Conservation (phyloP, 371 early-diverging fungal genomes). For the Zancudomyces culisetae region DNA sequence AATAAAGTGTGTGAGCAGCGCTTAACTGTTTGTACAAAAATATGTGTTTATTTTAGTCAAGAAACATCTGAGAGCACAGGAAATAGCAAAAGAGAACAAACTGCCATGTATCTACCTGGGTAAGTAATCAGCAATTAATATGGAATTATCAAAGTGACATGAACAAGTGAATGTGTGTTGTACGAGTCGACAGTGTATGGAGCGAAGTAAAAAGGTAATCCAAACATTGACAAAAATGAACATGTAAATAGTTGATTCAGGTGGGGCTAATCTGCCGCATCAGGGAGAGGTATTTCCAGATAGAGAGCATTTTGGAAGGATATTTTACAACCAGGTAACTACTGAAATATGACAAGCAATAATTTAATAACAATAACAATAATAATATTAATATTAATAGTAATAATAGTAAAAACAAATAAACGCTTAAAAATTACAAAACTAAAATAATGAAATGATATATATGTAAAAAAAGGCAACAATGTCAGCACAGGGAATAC, state of each 20-base stretch:
- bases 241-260: constrained; percentile 70
- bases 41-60: constrained; percentile 37
- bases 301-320: constrained; percentile 93
- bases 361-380: too few relatives aligned
- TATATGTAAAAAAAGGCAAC: constrained; percentile 39
- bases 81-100: constrained; percentile 84
- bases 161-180: too few relatives aligned
- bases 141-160: too few relatives aligned
- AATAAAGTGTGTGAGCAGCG: neutral
- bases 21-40: neutral
- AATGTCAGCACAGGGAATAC: constrained; percentile 76
- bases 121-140: neutral
- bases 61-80: constrained; percentile 95
- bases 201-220: neutral
- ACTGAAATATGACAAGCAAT: too few relatives aligned
- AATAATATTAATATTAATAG: too few relatives aligned
- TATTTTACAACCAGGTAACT: constrained; percentile 73
- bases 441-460: too few relatives aligned
- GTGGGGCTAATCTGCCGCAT: constrained; percentile 91
- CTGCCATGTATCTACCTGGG: constrained; percentile 85
- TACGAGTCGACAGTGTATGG: too few relatives aligned
- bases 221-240: neutral
- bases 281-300: constrained; percentile 96
- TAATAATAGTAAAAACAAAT: too few relatives aligned
- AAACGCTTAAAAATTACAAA: too few relatives aligned